A percentile compares a stretch with the other conserved stretches of the same genome.
Evolutionary conservation across 805 yeast species (phyloP).

Genomic region (Ogataea nakhonphanomensis): DNA sequence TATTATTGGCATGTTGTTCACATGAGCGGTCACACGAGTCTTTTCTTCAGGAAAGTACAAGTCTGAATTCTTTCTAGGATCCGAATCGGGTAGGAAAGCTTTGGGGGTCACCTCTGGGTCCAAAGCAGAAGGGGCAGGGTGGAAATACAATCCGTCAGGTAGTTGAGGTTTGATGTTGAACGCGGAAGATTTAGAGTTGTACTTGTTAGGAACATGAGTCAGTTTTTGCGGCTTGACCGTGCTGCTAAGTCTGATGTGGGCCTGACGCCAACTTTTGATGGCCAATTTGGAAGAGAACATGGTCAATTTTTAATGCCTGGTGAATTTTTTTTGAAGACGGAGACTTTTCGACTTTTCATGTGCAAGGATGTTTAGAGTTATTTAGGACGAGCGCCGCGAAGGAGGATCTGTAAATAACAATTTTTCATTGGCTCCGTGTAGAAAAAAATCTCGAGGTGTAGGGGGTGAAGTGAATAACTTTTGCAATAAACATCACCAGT

Average conservation of each 20-base stretch:
- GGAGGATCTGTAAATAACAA: conserved; percentile 1
- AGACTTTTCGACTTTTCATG: background rate
- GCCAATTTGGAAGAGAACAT: conserved; percentile 1
- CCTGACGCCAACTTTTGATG: background rate
- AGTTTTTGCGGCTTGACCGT: conserved; percentile 22
- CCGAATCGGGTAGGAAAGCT: conserved; percentile 33
- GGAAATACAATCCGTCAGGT: conserved; percentile 34
- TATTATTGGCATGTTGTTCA: conserved; percentile 32
- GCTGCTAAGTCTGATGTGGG: conserved; percentile 11
- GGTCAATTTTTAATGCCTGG: background rate
- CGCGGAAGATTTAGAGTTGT: conserved; percentile 35
- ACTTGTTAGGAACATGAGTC: conserved; percentile 35
- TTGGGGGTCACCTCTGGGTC: conserved; percentile 34
- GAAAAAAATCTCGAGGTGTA: conserved; percentile 3
- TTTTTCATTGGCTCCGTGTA: conserved; percentile 3
- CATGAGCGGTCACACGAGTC: conserved; percentile 13
- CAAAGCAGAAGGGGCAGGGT: conserved; percentile 36
- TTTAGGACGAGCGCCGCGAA: background rate
- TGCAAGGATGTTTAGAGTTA: conserved; percentile 10
- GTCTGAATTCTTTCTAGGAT: conserved; percentile 27
- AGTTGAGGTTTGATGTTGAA: conserved; percentile 34
- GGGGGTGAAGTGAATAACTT: conserved; percentile 3
- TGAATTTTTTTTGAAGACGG: conserved; percentile 1
- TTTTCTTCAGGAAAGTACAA: conserved; percentile 29
- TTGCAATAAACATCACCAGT: conserved; percentile 1